Evolutionary conservation across 2,329 filamentous ascomycete genomes (phyloP).

Genomic region (Xylariales sp.): DNA sequence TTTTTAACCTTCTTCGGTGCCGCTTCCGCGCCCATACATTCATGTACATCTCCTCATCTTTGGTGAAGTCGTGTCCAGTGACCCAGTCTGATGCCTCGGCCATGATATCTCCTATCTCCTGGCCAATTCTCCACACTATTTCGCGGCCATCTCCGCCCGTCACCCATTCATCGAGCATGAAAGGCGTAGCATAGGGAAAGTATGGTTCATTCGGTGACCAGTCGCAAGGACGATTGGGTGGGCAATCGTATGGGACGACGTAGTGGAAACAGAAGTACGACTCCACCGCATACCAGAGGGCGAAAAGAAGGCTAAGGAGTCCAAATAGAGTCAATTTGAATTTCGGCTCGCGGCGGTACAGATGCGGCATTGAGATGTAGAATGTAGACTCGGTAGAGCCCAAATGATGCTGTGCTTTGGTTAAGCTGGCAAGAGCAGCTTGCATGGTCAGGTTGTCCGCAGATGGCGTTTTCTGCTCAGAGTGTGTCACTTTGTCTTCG

Average conservation of each 20-base stretch:
- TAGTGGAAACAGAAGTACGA: slow-evolving; percentile 47
- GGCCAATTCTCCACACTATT: slow-evolving; percentile 28
- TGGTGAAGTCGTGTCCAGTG: slow-evolving; percentile 39
- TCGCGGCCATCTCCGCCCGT: slow-evolving; percentile 46
- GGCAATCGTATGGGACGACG: slow-evolving; percentile 48
- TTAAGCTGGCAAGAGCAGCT: slow-evolving; percentile 3
- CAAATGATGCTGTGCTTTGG: neutral
- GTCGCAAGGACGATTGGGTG: slow-evolving; percentile 38
- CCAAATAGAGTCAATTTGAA: slow-evolving; percentile 47
- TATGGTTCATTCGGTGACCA: slow-evolving; percentile 56
- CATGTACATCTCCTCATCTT: slow-evolving; percentile 37
- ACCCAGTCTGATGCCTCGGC: slow-evolving; percentile 44
- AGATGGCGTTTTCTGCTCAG: slow-evolving; percentile 20
- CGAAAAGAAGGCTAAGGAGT: slow-evolving; percentile 35
- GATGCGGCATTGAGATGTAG: slow-evolving; percentile 38
- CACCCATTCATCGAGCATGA: slow-evolving; percentile 59
- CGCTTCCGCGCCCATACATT: slow-evolving; percentile 42
- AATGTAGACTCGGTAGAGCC: slow-evolving; percentile 28
- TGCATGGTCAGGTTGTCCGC: slow-evolving; percentile 9
- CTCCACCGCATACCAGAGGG: slow-evolving; percentile 53
- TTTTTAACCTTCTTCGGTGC: slow-evolving; percentile 45
- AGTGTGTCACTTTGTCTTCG: slow-evolving; percentile 44
- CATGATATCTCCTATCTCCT: slow-evolving; percentile 41
- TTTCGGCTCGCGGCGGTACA: slow-evolving; percentile 38
- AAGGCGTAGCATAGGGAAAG: slow-evolving; percentile 56